Base-by-base conservation (phyloP, 495 filamentous ascomycete genomes). In the Trichoderma asperelloides region DNA sequence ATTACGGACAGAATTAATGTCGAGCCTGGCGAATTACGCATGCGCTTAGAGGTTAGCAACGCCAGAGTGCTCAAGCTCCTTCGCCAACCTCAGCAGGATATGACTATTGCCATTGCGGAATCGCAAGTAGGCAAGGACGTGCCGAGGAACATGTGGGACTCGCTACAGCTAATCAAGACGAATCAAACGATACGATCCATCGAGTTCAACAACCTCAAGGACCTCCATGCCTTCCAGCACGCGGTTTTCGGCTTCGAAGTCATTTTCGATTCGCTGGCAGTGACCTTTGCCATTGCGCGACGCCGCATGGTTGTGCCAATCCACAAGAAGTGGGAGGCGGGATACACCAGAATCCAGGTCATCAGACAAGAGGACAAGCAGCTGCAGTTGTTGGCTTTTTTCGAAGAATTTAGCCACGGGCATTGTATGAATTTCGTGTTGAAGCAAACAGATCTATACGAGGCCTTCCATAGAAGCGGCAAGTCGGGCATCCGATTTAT, bases 321-420 rank as follows among this genome's bases (percentile, higher is more conserved):
- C 63, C 87, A 93, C 76, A 96, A 96, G 78, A 92, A 91, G 74
- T 94, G 91, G 91, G 91, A 94, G 71, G 89, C 92, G 2, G 84
- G 79, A 13, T 78, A 80, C 40, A 88, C 90, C 15, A 86, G 93
- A 18, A 78, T 97, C 27, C 93, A 96, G 74, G 79, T 97, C 45
- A 84, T 97, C 27, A 65, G 30, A 41, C 81, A 85, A 66, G 88
- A 88, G 62, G 88, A 90, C 51, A 90, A 86, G 73, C 82, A 86
- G 37, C 75, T 87, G 3, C 91, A 96, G 71, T 76, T 97, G 21
- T 75, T 94, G 9, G 91, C 87, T 33, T 97, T 95, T 78, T 92
- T 96, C 73, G 83, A 88, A 63, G 88, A 91, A 64, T 96, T 93
- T 75, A 84, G 84, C 62, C 90, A 94, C 70, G 92, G 91, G 9